A percentile compares a stretch with the other conserved stretches of the same genome.
These are phyloP conservation scores for Boletus coccyginus DNA, from an alignment of 768 basidiomycete genomes.

Conservation along the genomic window DNA sequence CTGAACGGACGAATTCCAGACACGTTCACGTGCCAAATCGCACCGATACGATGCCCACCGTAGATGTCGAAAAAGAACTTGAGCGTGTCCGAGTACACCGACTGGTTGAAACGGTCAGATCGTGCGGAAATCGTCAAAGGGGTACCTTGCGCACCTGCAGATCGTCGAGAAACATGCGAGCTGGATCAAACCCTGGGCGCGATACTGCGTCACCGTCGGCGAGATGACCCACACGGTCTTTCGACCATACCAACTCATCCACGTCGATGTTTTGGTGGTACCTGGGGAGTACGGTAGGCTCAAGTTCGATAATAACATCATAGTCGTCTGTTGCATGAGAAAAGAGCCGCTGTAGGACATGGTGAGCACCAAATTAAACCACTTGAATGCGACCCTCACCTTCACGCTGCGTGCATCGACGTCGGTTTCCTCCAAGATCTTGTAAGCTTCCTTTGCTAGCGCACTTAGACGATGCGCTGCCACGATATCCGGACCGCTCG, in stretches of 20 bases:
- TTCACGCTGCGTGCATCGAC: slow-evolving; percentile 51
- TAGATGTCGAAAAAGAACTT: slow-evolving; percentile 82
- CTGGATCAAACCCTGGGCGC: slow-evolving; percentile 82
- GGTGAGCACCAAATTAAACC: not conserved
- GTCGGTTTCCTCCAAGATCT: slow-evolving; percentile 52
- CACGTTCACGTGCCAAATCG: slow-evolving; percentile 81
- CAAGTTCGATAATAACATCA: slow-evolving; percentile 77
- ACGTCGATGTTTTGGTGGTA: slow-evolving; percentile 69
- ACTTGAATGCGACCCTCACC: slow-evolving; percentile 38
- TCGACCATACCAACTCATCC: slow-evolving; percentile 45
- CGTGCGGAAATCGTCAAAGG: not conserved
- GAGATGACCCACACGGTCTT: slow-evolving; percentile 25
- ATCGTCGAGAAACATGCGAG: slow-evolving; percentile 60
- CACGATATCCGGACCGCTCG: slow-evolving; percentile 59
- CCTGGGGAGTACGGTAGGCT: slow-evolving; percentile 61
- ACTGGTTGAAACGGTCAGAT: slow-evolving; percentile 37
- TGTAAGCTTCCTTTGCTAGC: slow-evolving; percentile 75
- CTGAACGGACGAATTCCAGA: slow-evolving; percentile 65
- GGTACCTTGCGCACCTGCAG: slow-evolving; percentile 56
- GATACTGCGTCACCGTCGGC: slow-evolving; percentile 34
- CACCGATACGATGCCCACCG: slow-evolving; percentile 78
- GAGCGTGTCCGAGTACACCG: slow-evolving; percentile 70
- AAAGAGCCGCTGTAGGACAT: slow-evolving; percentile 65
- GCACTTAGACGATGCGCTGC: slow-evolving; percentile 71
- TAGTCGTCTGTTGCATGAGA: slow-evolving; percentile 82